These are phyloP conservation scores for Rhododendron simsii DNA, from an alignment of 148 eudicot genomes.

Conservation along the genomic window DNA sequence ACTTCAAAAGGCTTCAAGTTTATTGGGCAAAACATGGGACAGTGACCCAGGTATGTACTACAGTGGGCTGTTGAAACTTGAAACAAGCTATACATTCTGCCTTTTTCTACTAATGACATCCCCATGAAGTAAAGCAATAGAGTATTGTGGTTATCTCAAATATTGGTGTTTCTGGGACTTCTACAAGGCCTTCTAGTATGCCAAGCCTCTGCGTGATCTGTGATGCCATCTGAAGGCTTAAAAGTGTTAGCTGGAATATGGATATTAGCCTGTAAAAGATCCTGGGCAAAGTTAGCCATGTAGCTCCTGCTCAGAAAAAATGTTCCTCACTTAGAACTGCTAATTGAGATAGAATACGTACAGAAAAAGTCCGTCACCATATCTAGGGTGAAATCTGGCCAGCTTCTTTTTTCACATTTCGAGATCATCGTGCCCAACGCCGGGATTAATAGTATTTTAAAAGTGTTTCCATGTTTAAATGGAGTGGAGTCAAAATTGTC, in stretches of 20 bases:
- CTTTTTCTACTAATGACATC: not conserved
- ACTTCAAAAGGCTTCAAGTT: too few species aligned
- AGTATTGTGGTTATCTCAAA: not conserved
- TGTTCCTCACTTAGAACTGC: not conserved
- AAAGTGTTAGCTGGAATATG: not conserved
- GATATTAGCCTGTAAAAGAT: not conserved
- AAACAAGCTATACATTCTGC: not conserved
- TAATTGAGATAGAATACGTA: not conserved
- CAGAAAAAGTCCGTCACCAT: not conserved
- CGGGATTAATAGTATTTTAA: not conserved
- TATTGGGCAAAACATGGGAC: not conserved
- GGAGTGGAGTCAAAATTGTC: not conserved
- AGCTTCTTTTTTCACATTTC: not conserved
- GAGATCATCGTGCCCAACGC: not conserved
- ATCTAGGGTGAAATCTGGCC: not conserved
- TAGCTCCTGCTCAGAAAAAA: not conserved
- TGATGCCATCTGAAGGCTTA: constrained; percentile 4
- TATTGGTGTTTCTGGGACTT: not conserved
- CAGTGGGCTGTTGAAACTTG: not conserved
- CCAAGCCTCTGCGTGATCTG: not conserved
- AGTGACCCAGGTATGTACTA: not conserved
- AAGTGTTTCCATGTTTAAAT: not conserved
- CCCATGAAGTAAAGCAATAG: not conserved
- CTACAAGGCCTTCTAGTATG: not conserved
- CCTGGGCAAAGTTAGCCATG: not conserved